Evolutionary conservation across 257 asterid genomes (phyloP), one percentile per base, ranked within the genome.

Genomic region (Jacaranda mimosifolia): DNA sequence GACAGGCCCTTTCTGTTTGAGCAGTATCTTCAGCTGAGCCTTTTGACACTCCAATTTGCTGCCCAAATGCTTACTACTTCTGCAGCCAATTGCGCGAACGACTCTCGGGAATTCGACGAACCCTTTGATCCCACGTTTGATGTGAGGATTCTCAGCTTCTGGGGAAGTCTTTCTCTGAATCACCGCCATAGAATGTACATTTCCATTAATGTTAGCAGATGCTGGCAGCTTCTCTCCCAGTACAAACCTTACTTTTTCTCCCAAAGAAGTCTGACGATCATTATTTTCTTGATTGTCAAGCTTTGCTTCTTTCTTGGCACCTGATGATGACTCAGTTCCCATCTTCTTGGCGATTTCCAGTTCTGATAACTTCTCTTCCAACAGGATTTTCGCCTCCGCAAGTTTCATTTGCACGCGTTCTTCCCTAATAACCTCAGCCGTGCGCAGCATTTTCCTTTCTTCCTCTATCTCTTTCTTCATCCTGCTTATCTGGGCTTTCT

Each of bases 391-490:
- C 0, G 97, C 97, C 45, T 90, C 97, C 0, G 84, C 76, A 0
- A 92, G 96, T 82, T 94, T 94, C 98, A 92, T 94, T 60, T 91
- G 95, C 38, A 94, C 91, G 15, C 98, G 85, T 48, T 94, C 98
- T 38, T 94, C 98, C 46, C 98, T 85, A 72, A 94, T 73, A 9
- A 91, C 89, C 85, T 94, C 97, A 0, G 97, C 92, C 36, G 88
- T 81, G 0, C 93, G 90, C n/a, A 94, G 64, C 98, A 94, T 94
- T 74, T 85, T 87, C 70, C 97, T 83, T 79, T 94, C 98, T 1
- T 91, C 91, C 45, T 87, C 94, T 38, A 92, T 89, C 14, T 89
- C 97, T 36, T 65, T 87, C 80, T 73, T 85, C 86, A 94, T 82
- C 53, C 85, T 72, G 8, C 45, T 52, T 3, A 87, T 74, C 81